These are phyloP conservation scores for Porphyrellus cyaneotinctus DNA, from an alignment of 768 basidiomycete species.

Conservation along the genomic window DNA sequence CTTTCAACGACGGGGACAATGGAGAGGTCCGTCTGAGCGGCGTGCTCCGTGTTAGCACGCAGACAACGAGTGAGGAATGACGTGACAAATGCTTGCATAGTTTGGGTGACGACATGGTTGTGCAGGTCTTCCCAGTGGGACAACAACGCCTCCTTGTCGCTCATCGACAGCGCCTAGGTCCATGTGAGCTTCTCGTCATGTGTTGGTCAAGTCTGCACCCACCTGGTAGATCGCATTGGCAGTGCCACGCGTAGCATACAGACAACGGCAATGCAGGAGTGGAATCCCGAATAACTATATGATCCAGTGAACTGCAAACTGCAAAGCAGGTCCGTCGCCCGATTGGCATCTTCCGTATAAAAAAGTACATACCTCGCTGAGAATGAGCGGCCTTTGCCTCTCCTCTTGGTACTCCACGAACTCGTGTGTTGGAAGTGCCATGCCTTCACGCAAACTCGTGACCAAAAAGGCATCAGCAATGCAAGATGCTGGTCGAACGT, in stretches of 20 bases:
- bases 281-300: constrained; percentile 82
- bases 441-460: constrained; percentile 81
- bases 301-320: constrained; percentile 90
- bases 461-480: constrained; percentile 78
- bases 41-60: constrained; percentile 69
- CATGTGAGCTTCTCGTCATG: neutral
- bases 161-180: constrained; percentile 66
- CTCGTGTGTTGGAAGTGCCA: constrained; percentile 79
- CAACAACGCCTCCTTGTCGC: constrained; percentile 62
- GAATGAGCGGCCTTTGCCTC: constrained; percentile 61
- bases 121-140: constrained; percentile 86
- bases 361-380: constrained; percentile 57
- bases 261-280: constrained; percentile 81
- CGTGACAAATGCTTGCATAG: constrained; percentile 77
- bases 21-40: constrained; percentile 26
- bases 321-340: neutral
- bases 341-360: neutral
- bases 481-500: constrained; percentile 86
- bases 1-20: constrained; percentile 40
- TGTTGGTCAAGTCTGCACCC: neutral
- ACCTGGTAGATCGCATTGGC: constrained; percentile 69
- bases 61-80: constrained; percentile 74
- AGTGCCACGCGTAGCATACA: constrained; percentile 81
- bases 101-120: constrained; percentile 81
- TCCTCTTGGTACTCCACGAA: constrained; percentile 83